These are phyloP conservation scores for Aureobasidium mangrovei DNA, from an alignment of 2,329 filamentous ascomycete genomes.

Conservation along the genomic window DNA sequence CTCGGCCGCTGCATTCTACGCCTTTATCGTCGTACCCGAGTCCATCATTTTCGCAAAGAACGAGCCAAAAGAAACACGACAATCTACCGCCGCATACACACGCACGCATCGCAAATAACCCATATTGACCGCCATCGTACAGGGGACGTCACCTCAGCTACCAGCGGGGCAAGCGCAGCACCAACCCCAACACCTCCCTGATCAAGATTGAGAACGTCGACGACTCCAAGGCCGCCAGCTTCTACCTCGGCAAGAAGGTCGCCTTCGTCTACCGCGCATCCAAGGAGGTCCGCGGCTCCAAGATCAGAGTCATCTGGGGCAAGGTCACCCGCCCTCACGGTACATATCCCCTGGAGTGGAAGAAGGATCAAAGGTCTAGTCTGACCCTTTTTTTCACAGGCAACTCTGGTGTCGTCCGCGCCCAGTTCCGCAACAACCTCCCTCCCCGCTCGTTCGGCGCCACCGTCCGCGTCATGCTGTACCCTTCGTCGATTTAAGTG, in stretches of 20 bases:
- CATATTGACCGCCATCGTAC: conserved; percentile 21
- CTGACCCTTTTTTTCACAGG: conserved; percentile 43
- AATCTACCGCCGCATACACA: background rate
- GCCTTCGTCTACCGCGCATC: conserved; percentile 97
- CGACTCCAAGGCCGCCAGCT: conserved; percentile 77
- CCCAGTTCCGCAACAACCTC: conserved; percentile 94
- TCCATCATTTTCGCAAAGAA: background rate
- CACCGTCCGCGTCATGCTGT: conserved; percentile 33
- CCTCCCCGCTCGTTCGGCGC: conserved; percentile 91
- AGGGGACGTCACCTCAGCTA: conserved; percentile 98
- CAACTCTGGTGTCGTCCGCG: conserved; percentile 96
- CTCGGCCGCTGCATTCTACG: background rate
- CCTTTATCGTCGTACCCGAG: background rate
- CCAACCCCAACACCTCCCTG: conserved; percentile 71
- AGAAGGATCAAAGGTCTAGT: conserved; percentile 10
- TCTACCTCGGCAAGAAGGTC: conserved; percentile 98
- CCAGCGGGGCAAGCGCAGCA: conserved; percentile 88
- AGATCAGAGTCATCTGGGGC: conserved; percentile 98
- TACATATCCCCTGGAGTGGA: conserved; percentile 36
- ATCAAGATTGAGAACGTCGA: conserved; percentile 99
- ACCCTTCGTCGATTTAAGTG: conserved; percentile 33
- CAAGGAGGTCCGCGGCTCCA: conserved; percentile 91
- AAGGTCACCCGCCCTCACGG: conserved; percentile 94
- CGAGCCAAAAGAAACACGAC: background rate
- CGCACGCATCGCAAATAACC: conserved; percentile 3